Percentiles rank a stretch among this genome's conserved stretches.
Evolutionary conservation across 768 basidiomycete species (phyloP).

Genomic region (Leccinum ochraceum): DNA sequence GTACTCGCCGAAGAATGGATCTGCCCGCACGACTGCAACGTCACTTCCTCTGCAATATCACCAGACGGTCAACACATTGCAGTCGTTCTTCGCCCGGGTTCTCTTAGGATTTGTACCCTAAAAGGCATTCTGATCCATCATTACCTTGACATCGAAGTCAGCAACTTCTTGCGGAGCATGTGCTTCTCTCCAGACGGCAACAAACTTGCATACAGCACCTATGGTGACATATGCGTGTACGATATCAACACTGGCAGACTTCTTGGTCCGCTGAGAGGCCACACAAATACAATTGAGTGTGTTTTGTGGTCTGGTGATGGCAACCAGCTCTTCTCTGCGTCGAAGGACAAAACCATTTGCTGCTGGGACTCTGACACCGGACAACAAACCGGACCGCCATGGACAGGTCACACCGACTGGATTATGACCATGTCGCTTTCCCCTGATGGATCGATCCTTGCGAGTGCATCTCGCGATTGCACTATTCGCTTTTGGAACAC

Average conservation of each 20-base stretch:
- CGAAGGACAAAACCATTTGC: background rate
- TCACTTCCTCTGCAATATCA: background rate
- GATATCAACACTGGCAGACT: background rate
- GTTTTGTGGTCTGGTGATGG: background rate
- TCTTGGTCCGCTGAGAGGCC: too few relatives aligned
- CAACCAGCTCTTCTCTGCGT: background rate
- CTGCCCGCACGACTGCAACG: background rate
- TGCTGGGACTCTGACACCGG: background rate
- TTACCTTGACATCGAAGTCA: background rate
- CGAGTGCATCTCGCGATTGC: too few relatives aligned
- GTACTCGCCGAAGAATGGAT: background rate
- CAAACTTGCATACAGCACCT: background rate
- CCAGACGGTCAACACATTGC: background rate
- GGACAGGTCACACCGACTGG: background rate
- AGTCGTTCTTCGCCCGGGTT: background rate
- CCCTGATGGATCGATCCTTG: too few relatives aligned
- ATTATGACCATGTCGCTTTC: too few relatives aligned
- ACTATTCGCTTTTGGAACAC: too few relatives aligned
- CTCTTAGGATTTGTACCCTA: background rate
- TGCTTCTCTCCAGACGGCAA: background rate
- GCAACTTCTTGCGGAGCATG: background rate
- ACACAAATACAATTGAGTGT: background rate
- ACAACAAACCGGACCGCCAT: background rate
- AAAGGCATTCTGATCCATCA: background rate
- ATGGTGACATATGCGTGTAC: background rate